Conservation (phyloP, 176 grass and related monocot genomes). For the Triticum turgidum region DNA sequence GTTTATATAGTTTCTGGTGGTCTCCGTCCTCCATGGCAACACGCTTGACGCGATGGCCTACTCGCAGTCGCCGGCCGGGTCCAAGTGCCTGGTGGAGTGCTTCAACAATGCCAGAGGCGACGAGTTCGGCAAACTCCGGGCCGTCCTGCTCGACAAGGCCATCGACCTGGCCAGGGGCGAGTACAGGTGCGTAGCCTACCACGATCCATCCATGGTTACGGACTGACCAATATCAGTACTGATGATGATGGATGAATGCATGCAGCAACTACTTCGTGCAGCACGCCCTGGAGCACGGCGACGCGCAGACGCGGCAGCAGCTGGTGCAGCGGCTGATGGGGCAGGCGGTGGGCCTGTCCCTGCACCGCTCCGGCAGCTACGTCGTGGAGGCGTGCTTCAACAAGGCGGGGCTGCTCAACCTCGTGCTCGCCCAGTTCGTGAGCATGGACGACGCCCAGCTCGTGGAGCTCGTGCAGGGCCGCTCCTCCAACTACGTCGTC, state of each 20-base stretch:
- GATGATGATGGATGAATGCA: background rate
- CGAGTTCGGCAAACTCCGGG: background rate
- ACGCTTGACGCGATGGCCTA: background rate
- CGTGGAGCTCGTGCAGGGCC: slow-evolving; percentile 6
- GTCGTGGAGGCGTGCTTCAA: slow-evolving; percentile 46
- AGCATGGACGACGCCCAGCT: background rate
- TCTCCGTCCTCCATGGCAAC: background rate
- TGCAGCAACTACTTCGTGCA: slow-evolving; percentile 52
- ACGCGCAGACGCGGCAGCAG: background rate
- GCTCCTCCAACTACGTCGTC: slow-evolving; percentile 39
- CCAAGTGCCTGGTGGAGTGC: slow-evolving; percentile 17
- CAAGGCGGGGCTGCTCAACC: background rate
- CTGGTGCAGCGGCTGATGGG: slow-evolving; percentile 10
- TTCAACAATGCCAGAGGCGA: background rate
- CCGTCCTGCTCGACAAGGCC: background rate
- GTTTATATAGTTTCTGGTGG: slow-evolving; percentile 11
- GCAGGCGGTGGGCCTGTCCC: slow-evolving; percentile 1
- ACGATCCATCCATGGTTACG: background rate
- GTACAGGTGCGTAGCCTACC: background rate
- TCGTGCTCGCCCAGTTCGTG: slow-evolving; percentile 19
- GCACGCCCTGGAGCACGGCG: background rate
- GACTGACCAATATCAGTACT: background rate
- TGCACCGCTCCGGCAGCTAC: slow-evolving; percentile 36
- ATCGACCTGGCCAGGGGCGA: background rate
- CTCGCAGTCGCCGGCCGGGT: slow-evolving; percentile 2